Percentiles rank a stretch among this genome's conserved stretches.
These are phyloP conservation scores for Arthrobotrys entomopaga DNA, from an alignment of 2,329 filamentous ascomycete genomes.

Conservation along the genomic window DNA sequence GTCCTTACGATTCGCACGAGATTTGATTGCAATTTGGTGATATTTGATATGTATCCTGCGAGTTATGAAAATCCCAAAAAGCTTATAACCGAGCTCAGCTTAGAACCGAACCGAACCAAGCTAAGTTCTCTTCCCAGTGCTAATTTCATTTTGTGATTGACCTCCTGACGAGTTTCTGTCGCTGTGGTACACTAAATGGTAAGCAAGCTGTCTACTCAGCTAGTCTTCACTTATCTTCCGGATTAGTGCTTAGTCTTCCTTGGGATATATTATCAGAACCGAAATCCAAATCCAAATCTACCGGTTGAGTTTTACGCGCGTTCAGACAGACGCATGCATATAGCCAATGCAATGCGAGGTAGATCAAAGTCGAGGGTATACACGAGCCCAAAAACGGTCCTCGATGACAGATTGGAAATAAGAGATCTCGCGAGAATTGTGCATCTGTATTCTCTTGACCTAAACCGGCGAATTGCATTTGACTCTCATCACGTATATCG, in stretches of 20 bases:
- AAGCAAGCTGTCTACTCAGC: conserved; percentile 15
- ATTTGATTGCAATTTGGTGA: background rate
- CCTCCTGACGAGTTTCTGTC: conserved; percentile 1
- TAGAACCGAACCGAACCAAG: background rate
- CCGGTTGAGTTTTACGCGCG: conserved; percentile 31
- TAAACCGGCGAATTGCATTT: background rate
- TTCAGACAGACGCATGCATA: conserved; percentile 44
- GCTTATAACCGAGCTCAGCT: conserved; percentile 3
- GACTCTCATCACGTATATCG: conserved; percentile 5
- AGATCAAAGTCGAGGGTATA: conserved; percentile 33
- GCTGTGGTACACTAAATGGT: conserved; percentile 27
- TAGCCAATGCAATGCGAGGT: conserved; percentile 51
- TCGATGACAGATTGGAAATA: conserved; percentile 2
- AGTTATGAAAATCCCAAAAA: background rate
- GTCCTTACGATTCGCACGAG: background rate
- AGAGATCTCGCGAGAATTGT: background rate
- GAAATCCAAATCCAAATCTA: conserved; percentile 16
- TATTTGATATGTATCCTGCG: background rate
- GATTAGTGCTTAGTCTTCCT: conserved; percentile 31
- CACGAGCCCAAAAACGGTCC: conserved; percentile 15
- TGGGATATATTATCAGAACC: conserved; percentile 24
- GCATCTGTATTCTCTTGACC: background rate
- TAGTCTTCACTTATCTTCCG: conserved; percentile 11
- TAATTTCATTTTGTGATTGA: background rate
- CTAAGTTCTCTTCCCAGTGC: background rate